A percentile compares a stretch with the other conserved stretches of the same genome.
Conservation (phyloP, 2,329 filamentous ascomycete species). For the Didymella arachidicola region DNA sequence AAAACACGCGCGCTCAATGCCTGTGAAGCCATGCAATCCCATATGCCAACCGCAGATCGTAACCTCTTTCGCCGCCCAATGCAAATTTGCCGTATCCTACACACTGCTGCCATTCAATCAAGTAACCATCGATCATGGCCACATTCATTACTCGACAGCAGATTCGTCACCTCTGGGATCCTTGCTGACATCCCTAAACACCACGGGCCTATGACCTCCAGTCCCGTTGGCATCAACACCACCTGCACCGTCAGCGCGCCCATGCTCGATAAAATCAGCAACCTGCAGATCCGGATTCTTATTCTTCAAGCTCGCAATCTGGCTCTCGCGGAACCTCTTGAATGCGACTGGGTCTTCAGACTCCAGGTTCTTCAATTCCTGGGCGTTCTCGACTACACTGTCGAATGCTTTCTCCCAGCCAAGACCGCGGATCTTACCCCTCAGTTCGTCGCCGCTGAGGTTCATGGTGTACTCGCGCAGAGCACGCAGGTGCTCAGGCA, state of each 20-base stretch:
- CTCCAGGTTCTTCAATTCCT: slow-evolving; percentile 69
- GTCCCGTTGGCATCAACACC: neutral
- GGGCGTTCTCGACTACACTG: slow-evolving; percentile 69
- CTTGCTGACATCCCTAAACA: slow-evolving; percentile 17
- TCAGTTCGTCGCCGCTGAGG: slow-evolving; percentile 66
- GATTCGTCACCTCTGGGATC: slow-evolving; percentile 6
- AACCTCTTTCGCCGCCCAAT: slow-evolving; percentile 10
- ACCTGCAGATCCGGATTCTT: slow-evolving; percentile 34
- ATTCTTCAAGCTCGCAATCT: slow-evolving; percentile 51
- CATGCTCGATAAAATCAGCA: slow-evolving; percentile 11
- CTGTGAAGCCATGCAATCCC: slow-evolving; percentile 7
- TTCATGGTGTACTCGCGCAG: slow-evolving; percentile 71
- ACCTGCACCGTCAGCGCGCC: neutral
- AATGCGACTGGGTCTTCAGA: slow-evolving; percentile 47
- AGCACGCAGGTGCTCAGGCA: slow-evolving; percentile 57
- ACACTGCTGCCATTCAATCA: neutral
- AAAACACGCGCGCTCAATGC: slow-evolving; percentile 2
- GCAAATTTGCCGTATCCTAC: slow-evolving; percentile 15
- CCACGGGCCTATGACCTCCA: slow-evolving; percentile 1
- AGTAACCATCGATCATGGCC: neutral
- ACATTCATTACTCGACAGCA: slow-evolving; percentile 6
- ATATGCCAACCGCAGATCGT: slow-evolving; percentile 11
- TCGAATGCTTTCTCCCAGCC: slow-evolving; percentile 66
- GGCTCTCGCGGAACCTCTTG: slow-evolving; percentile 44
- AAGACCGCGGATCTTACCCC: slow-evolving; percentile 61